These are phyloP conservation scores for Capsella bursapastoris DNA, from an alignment of 345 rosid species.

Conservation along the genomic window DNA sequence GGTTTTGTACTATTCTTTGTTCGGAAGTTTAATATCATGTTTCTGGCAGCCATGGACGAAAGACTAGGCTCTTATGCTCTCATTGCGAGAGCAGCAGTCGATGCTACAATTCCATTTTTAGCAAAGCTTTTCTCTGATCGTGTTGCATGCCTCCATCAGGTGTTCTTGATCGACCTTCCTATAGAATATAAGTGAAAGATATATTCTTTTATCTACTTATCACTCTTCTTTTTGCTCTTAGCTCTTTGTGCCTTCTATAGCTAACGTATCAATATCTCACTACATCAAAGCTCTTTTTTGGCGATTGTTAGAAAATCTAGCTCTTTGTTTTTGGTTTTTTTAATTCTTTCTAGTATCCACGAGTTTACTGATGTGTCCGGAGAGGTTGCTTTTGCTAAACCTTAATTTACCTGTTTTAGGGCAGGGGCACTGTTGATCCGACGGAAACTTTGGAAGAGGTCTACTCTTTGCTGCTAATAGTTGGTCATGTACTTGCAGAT, in stretches of 20 bases:
- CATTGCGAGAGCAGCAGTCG: slow-evolving; percentile 90
- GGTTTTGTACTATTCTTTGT: slow-evolving; percentile 26
- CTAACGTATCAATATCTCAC: slow-evolving; percentile 21
- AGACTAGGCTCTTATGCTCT: slow-evolving; percentile 95
- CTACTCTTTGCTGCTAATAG: slow-evolving; percentile 80
- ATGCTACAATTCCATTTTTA: slow-evolving; percentile 80
- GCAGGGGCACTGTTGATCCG: slow-evolving; percentile 79
- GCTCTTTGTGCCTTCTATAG: slow-evolving; percentile 23
- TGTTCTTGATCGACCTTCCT: slow-evolving; percentile 45
- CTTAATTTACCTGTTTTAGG: slow-evolving; percentile 53
- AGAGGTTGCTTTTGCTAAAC: slow-evolving; percentile 35
- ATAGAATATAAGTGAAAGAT: slow-evolving; percentile 7
- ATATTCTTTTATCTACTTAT: slow-evolving; percentile 16
- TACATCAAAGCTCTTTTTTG: slow-evolving; percentile 22
- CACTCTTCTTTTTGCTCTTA: slow-evolving; percentile 11
- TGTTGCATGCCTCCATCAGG: slow-evolving; percentile 84
- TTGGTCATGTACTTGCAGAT: slow-evolving; percentile 96
- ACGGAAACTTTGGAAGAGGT: slow-evolving; percentile 90
- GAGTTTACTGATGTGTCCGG: slow-evolving; percentile 24
- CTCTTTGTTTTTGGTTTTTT: not conserved
- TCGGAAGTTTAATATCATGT: slow-evolving; percentile 38
- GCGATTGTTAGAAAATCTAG: slow-evolving; percentile 8
- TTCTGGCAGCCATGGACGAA: slow-evolving; percentile 90
- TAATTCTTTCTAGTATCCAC: slow-evolving; percentile 6
- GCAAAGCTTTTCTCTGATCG: slow-evolving; percentile 70